Evolutionary conservation across 768 basidiomycete genomes (phyloP).

Genomic region (Boletus speciosus): DNA sequence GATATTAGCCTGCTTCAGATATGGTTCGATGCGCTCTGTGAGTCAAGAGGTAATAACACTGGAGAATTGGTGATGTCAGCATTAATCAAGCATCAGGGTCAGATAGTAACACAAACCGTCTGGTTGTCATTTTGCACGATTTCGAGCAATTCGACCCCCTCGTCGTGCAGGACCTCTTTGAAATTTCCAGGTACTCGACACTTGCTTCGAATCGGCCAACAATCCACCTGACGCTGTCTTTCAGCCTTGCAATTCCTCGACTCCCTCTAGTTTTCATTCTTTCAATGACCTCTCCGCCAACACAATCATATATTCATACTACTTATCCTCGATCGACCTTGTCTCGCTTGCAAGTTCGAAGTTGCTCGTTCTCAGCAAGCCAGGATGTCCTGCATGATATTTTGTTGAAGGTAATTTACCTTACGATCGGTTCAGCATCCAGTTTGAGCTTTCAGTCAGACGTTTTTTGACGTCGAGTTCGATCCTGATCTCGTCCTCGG

Average conservation of each 20-base stretch:
- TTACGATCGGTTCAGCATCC: neutral
- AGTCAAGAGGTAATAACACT: constrained; percentile 35
- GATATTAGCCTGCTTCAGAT: constrained; percentile 58
- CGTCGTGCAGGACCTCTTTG: constrained; percentile 65
- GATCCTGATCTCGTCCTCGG: constrained; percentile 62
- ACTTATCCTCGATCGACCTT: constrained; percentile 60
- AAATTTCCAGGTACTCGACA: constrained; percentile 59
- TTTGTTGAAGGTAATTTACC: constrained; percentile 45
- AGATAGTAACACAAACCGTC: constrained; percentile 29
- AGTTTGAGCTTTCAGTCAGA: constrained; percentile 32
- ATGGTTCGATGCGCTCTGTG: constrained; percentile 51
- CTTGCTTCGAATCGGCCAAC: neutral
- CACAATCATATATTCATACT: constrained; percentile 54
- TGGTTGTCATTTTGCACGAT: constrained; percentile 65
- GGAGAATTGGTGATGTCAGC: neutral
- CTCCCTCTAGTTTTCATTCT: constrained; percentile 67
- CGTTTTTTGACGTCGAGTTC: constrained; percentile 62
- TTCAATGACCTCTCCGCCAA: constrained; percentile 53
- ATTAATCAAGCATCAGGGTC: constrained; percentile 8
- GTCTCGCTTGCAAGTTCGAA: constrained; percentile 51
- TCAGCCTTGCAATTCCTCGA: constrained; percentile 48
- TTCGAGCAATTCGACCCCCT: constrained; percentile 68
- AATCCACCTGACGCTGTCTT: neutral
- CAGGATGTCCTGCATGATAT: constrained; percentile 48
- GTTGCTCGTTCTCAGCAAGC: constrained; percentile 50